Conservation (phyloP, 345 rosid genomes). For the Psidium friedrichsthalianum region DNA sequence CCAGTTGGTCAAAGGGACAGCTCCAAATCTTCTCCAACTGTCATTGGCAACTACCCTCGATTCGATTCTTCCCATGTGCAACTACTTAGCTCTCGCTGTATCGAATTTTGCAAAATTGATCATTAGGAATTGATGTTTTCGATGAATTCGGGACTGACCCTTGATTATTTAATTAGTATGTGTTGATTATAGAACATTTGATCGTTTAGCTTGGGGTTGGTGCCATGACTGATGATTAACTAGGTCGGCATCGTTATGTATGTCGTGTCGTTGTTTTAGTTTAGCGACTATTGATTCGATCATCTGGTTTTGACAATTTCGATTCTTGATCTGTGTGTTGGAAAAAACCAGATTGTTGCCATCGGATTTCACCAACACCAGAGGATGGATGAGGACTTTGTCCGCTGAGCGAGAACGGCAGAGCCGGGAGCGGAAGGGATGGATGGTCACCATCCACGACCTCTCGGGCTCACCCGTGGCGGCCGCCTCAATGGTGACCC, state of each 20-base stretch:
- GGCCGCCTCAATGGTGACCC: slow-evolving; percentile 89
- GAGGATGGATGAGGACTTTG: slow-evolving; percentile 67
- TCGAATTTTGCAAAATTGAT: not conserved
- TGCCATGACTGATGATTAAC: not conserved
- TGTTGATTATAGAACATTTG: not conserved
- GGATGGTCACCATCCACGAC: slow-evolving; percentile 89
- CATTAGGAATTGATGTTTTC: not conserved
- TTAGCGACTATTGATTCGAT: not conserved
- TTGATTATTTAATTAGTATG: not conserved
- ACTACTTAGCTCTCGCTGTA: not conserved
- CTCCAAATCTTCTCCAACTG: slow-evolving; percentile 14
- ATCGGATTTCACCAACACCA: slow-evolving; percentile 32
- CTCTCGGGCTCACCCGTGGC: slow-evolving; percentile 93
- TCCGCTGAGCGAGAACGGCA: slow-evolving; percentile 51
- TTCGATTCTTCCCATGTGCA: slow-evolving; percentile 36
- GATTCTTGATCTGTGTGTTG: not conserved
- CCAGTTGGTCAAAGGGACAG: slow-evolving; percentile 16
- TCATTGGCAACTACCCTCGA: slow-evolving; percentile 15
- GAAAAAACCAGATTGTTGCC: slow-evolving; percentile 36
- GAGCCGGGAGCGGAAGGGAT: slow-evolving; percentile 72
- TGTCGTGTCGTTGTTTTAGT: not conserved
- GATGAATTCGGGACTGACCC: not conserved
- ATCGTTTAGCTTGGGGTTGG: not conserved
- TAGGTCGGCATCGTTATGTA: not conserved
- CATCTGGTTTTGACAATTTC: not conserved